A percentile compares a stretch with the other conserved stretches of the same genome.
These are phyloP conservation scores for Atractiella rhizophila DNA, from an alignment of 768 basidiomycete genomes.

Conservation along the genomic window DNA sequence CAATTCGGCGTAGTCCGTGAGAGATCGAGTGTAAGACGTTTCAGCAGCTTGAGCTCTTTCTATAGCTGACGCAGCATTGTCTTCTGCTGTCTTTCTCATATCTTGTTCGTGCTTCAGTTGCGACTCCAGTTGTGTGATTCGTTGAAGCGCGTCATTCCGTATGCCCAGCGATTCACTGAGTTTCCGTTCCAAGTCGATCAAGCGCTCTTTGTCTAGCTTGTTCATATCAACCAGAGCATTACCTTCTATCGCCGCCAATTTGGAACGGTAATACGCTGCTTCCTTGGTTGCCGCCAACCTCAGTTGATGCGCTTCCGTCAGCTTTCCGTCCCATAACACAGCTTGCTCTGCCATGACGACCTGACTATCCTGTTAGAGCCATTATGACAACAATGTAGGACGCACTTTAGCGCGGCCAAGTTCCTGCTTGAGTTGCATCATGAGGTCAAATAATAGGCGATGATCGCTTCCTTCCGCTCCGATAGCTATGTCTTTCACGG, in stretches of 20 bases:
- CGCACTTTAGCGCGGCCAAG: conserved; percentile 61
- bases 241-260: conserved; percentile 61
- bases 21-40: conserved; percentile 34
- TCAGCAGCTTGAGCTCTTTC: conserved; percentile 54
- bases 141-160: conserved; percentile 39
- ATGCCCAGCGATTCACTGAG: conserved; percentile 42
- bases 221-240: conserved; percentile 37
- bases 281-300: conserved; percentile 64
- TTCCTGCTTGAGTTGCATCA: conserved; percentile 62
- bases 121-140: conserved; percentile 26
- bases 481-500: conserved; percentile 13
- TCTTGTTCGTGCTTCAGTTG: conserved; percentile 45
- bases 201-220: conserved; percentile 53
- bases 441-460: conserved; percentile 36
- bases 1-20: conserved; percentile 42
- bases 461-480: conserved; percentile 2
- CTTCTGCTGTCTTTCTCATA: conserved; percentile 51
- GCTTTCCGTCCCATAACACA: conserved; percentile 39
- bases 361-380: conserved; percentile 17
- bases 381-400: conserved; percentile 2
- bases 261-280: conserved; percentile 83
- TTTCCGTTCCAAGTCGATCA: conserved; percentile 45
- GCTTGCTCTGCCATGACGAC: conserved; percentile 32
- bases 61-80: conserved; percentile 43
- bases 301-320: conserved; percentile 53